A percentile compares a stretch with the other conserved stretches of the same genome.
phyloP scores from a whole-genome alignment of 495 filamentous ascomycete genomes.

The Penicillium bialowiezense region DNA sequence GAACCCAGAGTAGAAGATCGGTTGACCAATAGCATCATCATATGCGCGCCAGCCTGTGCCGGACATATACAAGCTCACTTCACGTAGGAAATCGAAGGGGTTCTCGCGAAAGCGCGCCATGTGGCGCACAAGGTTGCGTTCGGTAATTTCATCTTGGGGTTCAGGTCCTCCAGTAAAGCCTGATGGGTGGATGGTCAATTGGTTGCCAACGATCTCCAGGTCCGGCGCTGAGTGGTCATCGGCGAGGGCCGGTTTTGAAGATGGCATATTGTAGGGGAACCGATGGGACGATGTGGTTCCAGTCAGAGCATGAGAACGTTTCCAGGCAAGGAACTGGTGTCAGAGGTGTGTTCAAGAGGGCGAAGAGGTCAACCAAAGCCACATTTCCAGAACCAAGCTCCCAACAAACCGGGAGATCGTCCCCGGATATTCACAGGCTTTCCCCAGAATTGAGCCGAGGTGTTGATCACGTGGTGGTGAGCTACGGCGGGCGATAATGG shows the following conservation, averaged over 20 bases:
- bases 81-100: conserved; percentile 79
- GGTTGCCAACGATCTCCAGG: conserved; percentile 74
- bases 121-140: conserved; percentile 73
- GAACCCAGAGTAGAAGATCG: conserved; percentile 90
- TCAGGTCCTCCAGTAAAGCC: conserved; percentile 54
- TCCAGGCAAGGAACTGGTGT: background rate
- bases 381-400: conserved; percentile 22
- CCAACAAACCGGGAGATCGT: conserved; percentile 26
- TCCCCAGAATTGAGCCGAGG: conserved; percentile 16
- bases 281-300: conserved; percentile 1
- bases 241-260: conserved; percentile 30
- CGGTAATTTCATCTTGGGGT: conserved; percentile 48
- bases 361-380: conserved; percentile 4
- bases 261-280: conserved; percentile 27
- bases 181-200: conserved; percentile 76
- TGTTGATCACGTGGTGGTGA: conserved; percentile 3
- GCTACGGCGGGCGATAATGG: background rate
- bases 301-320: conserved; percentile 4
- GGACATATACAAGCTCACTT: conserved; percentile 85
- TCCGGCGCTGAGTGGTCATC: conserved; percentile 64
- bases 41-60: conserved; percentile 94
- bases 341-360: too few relatives aligned
- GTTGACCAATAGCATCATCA: conserved; percentile 84
- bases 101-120: conserved; percentile 77
- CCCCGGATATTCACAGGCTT: conserved; percentile 21